These are phyloP conservation scores for Podospora comata DNA, from an alignment of 495 filamentous ascomycete genomes.

Conservation along the genomic window DNA sequence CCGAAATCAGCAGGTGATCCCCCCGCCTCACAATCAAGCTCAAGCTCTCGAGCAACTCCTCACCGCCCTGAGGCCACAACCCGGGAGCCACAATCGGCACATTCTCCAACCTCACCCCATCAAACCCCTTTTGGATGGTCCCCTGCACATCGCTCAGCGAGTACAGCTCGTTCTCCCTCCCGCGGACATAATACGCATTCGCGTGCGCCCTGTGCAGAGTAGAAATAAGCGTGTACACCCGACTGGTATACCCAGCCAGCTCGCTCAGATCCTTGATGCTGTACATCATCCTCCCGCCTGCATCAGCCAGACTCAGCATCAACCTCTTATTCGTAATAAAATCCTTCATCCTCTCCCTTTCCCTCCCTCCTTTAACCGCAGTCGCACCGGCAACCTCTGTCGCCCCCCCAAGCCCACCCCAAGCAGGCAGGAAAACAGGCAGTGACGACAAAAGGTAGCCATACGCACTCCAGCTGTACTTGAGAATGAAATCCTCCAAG, in stretches of 20 bases:
- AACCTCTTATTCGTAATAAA: slow-evolving; percentile 99
- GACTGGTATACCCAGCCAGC: slow-evolving; percentile 89
- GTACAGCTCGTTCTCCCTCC: slow-evolving; percentile 71
- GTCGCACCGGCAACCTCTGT: slow-evolving; percentile 55
- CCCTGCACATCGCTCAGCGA: slow-evolving; percentile 89
- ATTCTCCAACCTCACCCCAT: slow-evolving; percentile 89
- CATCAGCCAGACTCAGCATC: slow-evolving; percentile 96
- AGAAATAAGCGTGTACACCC: slow-evolving; percentile 91
- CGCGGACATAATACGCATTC: slow-evolving; percentile 72
- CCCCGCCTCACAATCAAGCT: slow-evolving; percentile 84
- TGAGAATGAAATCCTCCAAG: slow-evolving; percentile 95
- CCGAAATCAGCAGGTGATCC: slow-evolving; percentile 92
- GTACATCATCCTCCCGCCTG: slow-evolving; percentile 98
- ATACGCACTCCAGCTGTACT: slow-evolving; percentile 97
- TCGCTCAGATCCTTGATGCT: slow-evolving; percentile 97
- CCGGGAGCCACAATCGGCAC: slow-evolving; percentile 88
- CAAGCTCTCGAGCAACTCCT: slow-evolving; percentile 83
- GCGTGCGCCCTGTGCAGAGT: slow-evolving; percentile 93
- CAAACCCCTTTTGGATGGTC: slow-evolving; percentile 87
- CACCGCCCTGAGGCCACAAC: slow-evolving; percentile 79
- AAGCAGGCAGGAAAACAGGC: slow-evolving; percentile 91
- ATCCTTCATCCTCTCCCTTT: slow-evolving; percentile 89
- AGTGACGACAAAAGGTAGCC: slow-evolving; percentile 91
- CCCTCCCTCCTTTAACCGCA: slow-evolving; percentile 53
- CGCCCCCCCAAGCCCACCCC: slow-evolving; percentile 77